These are phyloP conservation scores for Epichloe gansuensis DNA, from an alignment of 2,329 filamentous ascomycete species.

Conservation along the genomic window DNA sequence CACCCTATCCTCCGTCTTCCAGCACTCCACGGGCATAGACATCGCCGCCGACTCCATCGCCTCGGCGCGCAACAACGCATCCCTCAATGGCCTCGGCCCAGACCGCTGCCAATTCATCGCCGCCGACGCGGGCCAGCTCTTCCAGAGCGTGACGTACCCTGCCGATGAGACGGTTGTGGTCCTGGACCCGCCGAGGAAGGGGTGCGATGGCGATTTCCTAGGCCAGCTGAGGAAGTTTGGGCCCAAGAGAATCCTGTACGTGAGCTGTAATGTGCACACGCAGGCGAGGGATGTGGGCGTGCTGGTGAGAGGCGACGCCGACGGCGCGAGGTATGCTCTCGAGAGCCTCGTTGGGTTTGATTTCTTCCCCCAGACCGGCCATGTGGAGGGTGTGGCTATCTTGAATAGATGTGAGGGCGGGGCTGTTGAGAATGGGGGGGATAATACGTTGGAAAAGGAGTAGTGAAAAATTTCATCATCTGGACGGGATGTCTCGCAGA, in stretches of 20 bases:
- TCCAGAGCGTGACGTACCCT: conserved; percentile 60
- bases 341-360: conserved; percentile 90
- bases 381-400: conserved; percentile 56
- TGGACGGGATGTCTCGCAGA: background rate
- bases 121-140: conserved; percentile 74
- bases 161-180: conserved; percentile 82
- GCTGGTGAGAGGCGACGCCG: conserved; percentile 55
- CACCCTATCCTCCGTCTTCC: conserved; percentile 74
- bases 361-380: conserved; percentile 82
- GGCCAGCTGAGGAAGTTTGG: conserved; percentile 65
- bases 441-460: background rate
- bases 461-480: background rate
- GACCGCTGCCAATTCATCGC: conserved; percentile 73
- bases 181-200: conserved; percentile 91
- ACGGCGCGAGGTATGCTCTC: conserved; percentile 56
- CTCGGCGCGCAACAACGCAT: conserved; percentile 67
- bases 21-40: conserved; percentile 79
- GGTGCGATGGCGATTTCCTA: conserved; percentile 78
- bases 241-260: conserved; percentile 75
- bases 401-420: conserved; percentile 41
- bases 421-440: background rate
- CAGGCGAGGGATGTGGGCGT: conserved; percentile 88
- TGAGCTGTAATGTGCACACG: conserved; percentile 96
- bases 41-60: conserved; percentile 67
- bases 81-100: conserved; percentile 54